Conservation (phyloP, 306 rosid genomes). For the Fragaria vesca region DNA sequence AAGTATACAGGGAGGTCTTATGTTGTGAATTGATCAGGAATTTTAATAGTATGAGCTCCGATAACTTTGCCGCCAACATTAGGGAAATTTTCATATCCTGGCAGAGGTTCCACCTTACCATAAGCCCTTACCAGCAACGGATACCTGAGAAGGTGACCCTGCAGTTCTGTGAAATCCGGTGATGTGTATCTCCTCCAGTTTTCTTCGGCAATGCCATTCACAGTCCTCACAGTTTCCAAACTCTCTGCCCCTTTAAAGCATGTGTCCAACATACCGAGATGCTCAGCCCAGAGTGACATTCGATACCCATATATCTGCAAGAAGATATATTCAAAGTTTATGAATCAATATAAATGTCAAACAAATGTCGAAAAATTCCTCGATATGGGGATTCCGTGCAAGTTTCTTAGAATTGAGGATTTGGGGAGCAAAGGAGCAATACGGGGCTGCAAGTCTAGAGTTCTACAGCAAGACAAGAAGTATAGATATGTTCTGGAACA, state of each 20-base stretch:
- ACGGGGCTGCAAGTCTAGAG: not conserved
- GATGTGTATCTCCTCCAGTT: slow-evolving; percentile 57
- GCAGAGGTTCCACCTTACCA: slow-evolving; percentile 52
- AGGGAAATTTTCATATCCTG: slow-evolving; percentile 63
- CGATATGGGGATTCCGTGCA: not conserved
- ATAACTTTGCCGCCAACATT: slow-evolving; percentile 78
- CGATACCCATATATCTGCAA: slow-evolving; percentile 85
- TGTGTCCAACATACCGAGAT: slow-evolving; percentile 53
- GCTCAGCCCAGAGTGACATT: slow-evolving; percentile 91
- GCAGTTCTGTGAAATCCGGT: slow-evolving; percentile 44
- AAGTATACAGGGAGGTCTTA: slow-evolving; percentile 13
- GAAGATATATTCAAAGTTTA: not conserved
- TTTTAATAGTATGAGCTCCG: slow-evolving; percentile 44
- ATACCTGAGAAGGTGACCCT: slow-evolving; percentile 82
- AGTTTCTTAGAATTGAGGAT: not conserved
- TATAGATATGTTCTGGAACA: not conserved
- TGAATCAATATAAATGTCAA: not conserved
- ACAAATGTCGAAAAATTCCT: not conserved
- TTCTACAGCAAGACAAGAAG: not conserved
- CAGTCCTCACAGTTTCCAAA: slow-evolving; percentile 62
- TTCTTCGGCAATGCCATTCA: slow-evolving; percentile 56
- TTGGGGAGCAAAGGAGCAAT: not conserved
- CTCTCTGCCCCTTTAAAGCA: slow-evolving; percentile 62
- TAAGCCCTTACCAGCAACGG: slow-evolving; percentile 55
- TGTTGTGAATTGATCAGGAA: slow-evolving; percentile 80